These are phyloP conservation scores for Tephrocybe sp. DNA, from an alignment of 768 basidiomycete species.

Conservation along the genomic window DNA sequence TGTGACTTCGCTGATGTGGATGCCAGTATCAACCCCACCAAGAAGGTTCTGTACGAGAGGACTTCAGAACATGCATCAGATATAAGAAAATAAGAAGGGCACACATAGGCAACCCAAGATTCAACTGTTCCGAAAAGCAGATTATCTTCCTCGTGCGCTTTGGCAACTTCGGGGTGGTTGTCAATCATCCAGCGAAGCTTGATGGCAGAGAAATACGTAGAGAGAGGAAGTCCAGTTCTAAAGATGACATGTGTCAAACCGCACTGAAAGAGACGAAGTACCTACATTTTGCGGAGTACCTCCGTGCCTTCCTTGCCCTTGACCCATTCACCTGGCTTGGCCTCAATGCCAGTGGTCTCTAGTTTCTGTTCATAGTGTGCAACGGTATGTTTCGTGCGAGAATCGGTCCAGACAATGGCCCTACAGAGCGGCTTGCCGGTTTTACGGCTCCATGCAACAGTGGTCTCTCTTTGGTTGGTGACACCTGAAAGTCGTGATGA, in stretches of 20 bases:
- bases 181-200: slow-evolving; percentile 98
- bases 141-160: slow-evolving; percentile 78
- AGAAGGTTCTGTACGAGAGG: slow-evolving; percentile 62
- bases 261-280: slow-evolving; percentile 23
- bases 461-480: slow-evolving; percentile 97
- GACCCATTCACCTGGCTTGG: slow-evolving; percentile 59
- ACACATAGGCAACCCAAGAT: slow-evolving; percentile 92
- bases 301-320: slow-evolving; percentile 70
- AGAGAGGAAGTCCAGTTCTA: slow-evolving; percentile 91
- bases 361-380: slow-evolving; percentile 76
- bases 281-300: slow-evolving; percentile 66
- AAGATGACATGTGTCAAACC: slow-evolving; percentile 2
- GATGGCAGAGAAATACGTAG: slow-evolving; percentile 97
- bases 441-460: slow-evolving; percentile 86
- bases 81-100: not conserved
- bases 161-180: slow-evolving; percentile 68
- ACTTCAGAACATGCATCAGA: slow-evolving; percentile 10
- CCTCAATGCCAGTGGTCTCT: slow-evolving; percentile 69
- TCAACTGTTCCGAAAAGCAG: slow-evolving; percentile 94
- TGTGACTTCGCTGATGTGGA: slow-evolving; percentile 90
- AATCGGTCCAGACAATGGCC: slow-evolving; percentile 96
- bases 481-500: slow-evolving; percentile 58
- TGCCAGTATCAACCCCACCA: slow-evolving; percentile 63
- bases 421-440: slow-evolving; percentile 87
- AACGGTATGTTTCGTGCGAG: slow-evolving; percentile 84